Conservation (phyloP, 192 early-diverging fungal genomes). For the Backusella sp. region DNA sequence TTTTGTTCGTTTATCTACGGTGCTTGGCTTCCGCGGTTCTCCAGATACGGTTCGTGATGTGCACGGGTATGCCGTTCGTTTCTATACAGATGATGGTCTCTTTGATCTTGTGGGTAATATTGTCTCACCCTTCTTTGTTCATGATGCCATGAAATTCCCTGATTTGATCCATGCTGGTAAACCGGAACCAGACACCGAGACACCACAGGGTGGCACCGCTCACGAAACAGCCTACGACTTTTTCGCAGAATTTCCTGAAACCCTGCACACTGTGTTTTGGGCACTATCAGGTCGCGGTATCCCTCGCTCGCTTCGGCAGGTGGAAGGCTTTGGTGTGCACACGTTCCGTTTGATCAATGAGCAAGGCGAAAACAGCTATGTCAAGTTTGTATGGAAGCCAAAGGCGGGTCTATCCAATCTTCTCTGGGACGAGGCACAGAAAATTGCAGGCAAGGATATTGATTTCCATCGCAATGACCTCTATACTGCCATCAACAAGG, state of each 20-base stretch:
- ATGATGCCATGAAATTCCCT: slow-evolving; percentile 44
- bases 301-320: slow-evolving; percentile 35
- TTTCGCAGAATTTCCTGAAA: slow-evolving; percentile 38
- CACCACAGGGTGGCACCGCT: slow-evolving; percentile 42
- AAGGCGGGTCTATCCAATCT: slow-evolving; percentile 31
- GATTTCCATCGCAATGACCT: slow-evolving; percentile 46
- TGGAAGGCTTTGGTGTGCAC: slow-evolving; percentile 48
- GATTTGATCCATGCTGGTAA: slow-evolving; percentile 43
- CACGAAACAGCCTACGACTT: slow-evolving; percentile 46
- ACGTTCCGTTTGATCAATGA: slow-evolving; percentile 45
- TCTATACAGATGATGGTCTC: slow-evolving; percentile 35
- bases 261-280: slow-evolving; percentile 39
- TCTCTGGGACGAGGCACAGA: slow-evolving; percentile 41
- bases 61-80: slow-evolving; percentile 21
- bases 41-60: slow-evolving; percentile 46
- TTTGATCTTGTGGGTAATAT: slow-evolving; percentile 39
- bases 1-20: slow-evolving; percentile 51
- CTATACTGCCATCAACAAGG: slow-evolving; percentile 32
- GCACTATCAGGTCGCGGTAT: slow-evolving; percentile 44
- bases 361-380: slow-evolving; percentile 34
- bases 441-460: slow-evolving; percentile 39
- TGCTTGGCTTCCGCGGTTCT: slow-evolving; percentile 38
- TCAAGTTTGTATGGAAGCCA: slow-evolving; percentile 50
- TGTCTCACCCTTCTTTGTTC: slow-evolving; percentile 47
- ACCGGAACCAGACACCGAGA: slow-evolving; percentile 42